Conservation (phyloP, 768 basidiomycete species). For the Cyathus striatus region DNA sequence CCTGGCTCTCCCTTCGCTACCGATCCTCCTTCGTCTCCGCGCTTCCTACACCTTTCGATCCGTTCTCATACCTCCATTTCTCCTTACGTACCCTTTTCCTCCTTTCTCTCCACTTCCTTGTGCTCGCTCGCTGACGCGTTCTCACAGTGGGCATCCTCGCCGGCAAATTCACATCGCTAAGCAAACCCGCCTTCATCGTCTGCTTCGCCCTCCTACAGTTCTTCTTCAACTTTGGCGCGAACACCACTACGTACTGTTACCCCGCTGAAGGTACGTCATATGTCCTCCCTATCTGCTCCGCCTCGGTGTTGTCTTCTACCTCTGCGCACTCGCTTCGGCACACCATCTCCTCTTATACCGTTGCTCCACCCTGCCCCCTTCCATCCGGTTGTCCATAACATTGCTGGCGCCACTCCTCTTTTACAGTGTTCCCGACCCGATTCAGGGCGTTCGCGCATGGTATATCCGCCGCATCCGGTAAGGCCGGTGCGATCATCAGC, state of each 20-base stretch:
- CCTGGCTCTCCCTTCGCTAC: constrained; percentile 65
- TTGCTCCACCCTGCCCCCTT: too few species aligned
- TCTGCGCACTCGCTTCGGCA: not conserved
- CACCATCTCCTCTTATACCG: too few species aligned
- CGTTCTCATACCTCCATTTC: constrained; percentile 44
- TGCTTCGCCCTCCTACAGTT: too few species aligned
- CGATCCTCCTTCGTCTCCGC: constrained; percentile 63
- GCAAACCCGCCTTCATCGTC: too few species aligned
- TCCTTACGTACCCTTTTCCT: constrained; percentile 70
- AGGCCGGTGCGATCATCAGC: constrained; percentile 73
- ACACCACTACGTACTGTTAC: too few species aligned
- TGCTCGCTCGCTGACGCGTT: too few species aligned
- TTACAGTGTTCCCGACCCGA: constrained; percentile 57
- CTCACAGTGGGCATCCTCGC: too few species aligned
- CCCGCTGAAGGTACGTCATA: too few species aligned
- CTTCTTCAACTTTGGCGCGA: constrained; percentile 83
- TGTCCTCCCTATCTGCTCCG: constrained; percentile 52
- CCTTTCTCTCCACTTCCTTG: too few species aligned
- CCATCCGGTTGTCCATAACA: not conserved
- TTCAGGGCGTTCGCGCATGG: too few species aligned
- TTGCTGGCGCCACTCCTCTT: constrained; percentile 52
- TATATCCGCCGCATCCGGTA: constrained; percentile 67
- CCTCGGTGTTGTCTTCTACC: too few species aligned
- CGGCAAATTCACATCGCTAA: too few species aligned
- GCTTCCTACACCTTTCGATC: constrained; percentile 55